Conservation (phyloP, 2,329 filamentous ascomycete genomes). For the Leptographium galeiforme region DNA sequence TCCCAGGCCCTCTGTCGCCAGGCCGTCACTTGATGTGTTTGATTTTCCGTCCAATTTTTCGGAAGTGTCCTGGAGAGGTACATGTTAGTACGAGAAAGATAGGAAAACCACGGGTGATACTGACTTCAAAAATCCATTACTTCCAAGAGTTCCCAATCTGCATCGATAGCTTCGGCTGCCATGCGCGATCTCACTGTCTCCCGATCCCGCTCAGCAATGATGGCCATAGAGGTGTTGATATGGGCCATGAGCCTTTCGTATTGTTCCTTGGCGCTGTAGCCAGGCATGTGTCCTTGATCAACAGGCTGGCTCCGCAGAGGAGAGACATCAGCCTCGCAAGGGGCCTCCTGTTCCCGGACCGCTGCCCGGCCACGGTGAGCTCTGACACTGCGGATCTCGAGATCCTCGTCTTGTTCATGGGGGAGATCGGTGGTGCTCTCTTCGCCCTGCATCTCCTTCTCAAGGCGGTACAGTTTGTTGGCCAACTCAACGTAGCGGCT, state of each 20-base stretch:
- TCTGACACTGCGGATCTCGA: neutral
- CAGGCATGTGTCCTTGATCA: neutral
- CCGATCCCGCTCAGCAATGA: neutral
- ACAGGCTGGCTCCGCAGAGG: neutral
- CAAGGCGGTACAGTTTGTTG: constrained; percentile 1
- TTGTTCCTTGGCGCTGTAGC: neutral
- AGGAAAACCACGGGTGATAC: too few species aligned
- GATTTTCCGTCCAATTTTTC: too few species aligned
- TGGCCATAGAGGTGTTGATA: neutral
- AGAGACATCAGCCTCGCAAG: too few species aligned
- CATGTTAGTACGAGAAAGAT: too few species aligned
- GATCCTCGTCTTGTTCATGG: neutral
- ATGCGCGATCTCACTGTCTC: neutral
- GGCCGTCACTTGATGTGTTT: too few species aligned
- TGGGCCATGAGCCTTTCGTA: neutral
- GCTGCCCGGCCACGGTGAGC: too few species aligned
- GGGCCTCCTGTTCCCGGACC: too few species aligned
- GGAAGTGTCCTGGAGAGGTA: too few species aligned
- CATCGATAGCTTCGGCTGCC: neutral
- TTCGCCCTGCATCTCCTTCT: neutral
- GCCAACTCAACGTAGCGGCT: constrained; percentile 2
- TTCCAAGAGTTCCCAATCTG: neutral
- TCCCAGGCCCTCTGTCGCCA: too few species aligned
- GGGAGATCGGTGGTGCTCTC: neutral
- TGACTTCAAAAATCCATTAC: too few species aligned